A percentile compares a stretch with the other conserved stretches of the same genome.
Conservation (phyloP, 352 stramenopile species). For the Phytopythium vexans region DNA sequence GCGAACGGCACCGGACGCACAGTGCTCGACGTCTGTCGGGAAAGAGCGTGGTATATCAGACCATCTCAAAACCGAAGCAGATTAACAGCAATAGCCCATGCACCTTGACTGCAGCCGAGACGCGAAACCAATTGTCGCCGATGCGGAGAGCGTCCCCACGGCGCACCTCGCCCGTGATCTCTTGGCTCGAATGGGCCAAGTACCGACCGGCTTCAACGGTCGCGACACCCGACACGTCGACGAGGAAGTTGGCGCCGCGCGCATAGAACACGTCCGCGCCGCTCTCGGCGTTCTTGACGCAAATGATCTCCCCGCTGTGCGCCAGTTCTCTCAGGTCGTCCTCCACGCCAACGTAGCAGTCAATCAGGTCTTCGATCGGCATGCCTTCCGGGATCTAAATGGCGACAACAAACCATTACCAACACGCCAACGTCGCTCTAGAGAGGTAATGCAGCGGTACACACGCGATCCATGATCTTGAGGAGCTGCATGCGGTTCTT, state of each 20-base stretch:
- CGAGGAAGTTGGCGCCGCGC: constrained; percentile 58
- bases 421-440: background rate
- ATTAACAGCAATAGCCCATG: background rate
- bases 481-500: constrained; percentile 78
- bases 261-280: constrained; percentile 78
- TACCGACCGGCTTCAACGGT: constrained; percentile 77
- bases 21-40: constrained; percentile 50
- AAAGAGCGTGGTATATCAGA: background rate
- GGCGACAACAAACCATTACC: background rate
- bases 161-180: constrained; percentile 66
- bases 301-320: constrained; percentile 77
- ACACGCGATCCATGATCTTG: constrained; percentile 75
- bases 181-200: constrained; percentile 56
- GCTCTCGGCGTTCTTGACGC: constrained; percentile 80
- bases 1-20: constrained; percentile 63
- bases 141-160: constrained; percentile 70
- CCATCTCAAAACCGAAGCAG: background rate
- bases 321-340: constrained; percentile 73
- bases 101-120: constrained; percentile 75
- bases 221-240: constrained; percentile 65
- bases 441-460: background rate
- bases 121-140: constrained; percentile 80
- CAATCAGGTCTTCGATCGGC: constrained; percentile 77
- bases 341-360: constrained; percentile 79
- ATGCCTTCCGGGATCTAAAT: constrained; percentile 76